phyloP scores from a whole-genome alignment of 805 yeast species.

The Clavispora santaluciae region DNA sequence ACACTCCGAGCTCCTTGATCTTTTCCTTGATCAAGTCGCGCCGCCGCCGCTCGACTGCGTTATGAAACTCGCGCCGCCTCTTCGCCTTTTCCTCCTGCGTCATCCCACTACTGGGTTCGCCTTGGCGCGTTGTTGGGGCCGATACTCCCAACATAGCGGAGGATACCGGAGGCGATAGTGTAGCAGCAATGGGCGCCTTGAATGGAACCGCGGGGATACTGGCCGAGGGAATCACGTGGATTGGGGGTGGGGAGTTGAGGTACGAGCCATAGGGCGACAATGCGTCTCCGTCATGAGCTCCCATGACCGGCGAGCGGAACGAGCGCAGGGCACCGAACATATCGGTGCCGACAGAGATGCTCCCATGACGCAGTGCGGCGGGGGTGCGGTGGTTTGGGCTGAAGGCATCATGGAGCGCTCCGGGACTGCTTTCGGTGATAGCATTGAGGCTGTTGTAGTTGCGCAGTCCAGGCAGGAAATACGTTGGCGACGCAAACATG shows the following conservation, averaged over 20 bases:
- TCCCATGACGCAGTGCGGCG: conserved; percentile 23
- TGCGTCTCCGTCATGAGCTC: conserved; percentile 22
- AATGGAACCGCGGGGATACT: conserved; percentile 20
- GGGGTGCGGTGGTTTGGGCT: conserved; percentile 20
- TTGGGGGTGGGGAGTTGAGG: conserved; percentile 35
- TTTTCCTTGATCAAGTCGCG: conserved; percentile 87
- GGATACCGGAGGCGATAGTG: conserved; percentile 20
- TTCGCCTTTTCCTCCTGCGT: conserved; percentile 66
- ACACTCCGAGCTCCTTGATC: conserved; percentile 73
- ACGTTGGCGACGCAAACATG: conserved; percentile 32
- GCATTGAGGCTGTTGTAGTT: conserved; percentile 26
- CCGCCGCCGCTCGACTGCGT: conserved; percentile 89
- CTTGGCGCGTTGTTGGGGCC: conserved; percentile 15
- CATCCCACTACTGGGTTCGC: conserved; percentile 30
- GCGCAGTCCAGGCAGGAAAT: conserved; percentile 36
- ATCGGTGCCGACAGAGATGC: conserved; percentile 28
- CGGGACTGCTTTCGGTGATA: conserved; percentile 27
- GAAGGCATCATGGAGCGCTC: conserved; percentile 16
- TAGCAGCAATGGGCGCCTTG: conserved; percentile 7
- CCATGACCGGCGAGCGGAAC: conserved; percentile 29
- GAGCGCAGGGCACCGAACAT: conserved; percentile 34
- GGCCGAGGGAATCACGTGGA: conserved; percentile 16
- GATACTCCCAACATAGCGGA: conserved; percentile 30
- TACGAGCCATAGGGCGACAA: conserved; percentile 31
- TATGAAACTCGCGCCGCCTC: conserved; percentile 83